Percentiles rank a stretch among this genome's conserved stretches.
phyloP scores from a whole-genome alignment of 2,329 filamentous ascomycete species.

The Beauveria varroae region DNA sequence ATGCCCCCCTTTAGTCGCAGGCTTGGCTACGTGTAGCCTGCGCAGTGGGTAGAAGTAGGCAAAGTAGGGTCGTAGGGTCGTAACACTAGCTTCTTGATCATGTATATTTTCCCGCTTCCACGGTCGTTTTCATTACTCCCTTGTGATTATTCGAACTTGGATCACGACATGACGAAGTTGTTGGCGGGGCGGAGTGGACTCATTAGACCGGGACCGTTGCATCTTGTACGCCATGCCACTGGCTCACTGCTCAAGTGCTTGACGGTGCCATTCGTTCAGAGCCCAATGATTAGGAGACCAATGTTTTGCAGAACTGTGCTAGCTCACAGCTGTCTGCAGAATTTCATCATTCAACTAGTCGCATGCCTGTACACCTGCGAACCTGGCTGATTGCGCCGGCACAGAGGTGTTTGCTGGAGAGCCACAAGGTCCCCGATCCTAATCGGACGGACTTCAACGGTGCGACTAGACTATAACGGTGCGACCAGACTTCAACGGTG shows the following conservation, averaged over 20 bases:
- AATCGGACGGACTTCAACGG: conserved; percentile 5
- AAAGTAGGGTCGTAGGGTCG: not conserved
- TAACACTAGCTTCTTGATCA: not conserved
- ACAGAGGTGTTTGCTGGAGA: not conserved
- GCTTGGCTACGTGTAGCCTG: no score
- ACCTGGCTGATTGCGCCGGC: not conserved
- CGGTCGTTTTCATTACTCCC: not conserved
- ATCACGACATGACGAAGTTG: not conserved
- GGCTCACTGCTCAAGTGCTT: not conserved
- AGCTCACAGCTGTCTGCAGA: not conserved
- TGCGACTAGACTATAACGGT: no score
- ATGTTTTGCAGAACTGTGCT: not conserved
- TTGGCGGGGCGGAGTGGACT: not conserved
- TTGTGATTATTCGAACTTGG: not conserved
- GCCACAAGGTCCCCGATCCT: conserved; percentile 6
- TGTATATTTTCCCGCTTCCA: not conserved
- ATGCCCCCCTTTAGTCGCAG: no score
- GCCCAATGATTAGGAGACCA: not conserved
- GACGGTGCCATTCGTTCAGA: not conserved
- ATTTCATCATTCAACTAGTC: not conserved
- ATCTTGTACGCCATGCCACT: not conserved
- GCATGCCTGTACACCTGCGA: not conserved
- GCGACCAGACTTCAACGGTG: not conserved
- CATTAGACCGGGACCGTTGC: not conserved
- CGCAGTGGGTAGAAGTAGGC: no score